These are phyloP conservation scores for Backusella tuberculispora DNA, from an alignment of 192 early-diverging fungal genomes.

Conservation along the genomic window DNA sequence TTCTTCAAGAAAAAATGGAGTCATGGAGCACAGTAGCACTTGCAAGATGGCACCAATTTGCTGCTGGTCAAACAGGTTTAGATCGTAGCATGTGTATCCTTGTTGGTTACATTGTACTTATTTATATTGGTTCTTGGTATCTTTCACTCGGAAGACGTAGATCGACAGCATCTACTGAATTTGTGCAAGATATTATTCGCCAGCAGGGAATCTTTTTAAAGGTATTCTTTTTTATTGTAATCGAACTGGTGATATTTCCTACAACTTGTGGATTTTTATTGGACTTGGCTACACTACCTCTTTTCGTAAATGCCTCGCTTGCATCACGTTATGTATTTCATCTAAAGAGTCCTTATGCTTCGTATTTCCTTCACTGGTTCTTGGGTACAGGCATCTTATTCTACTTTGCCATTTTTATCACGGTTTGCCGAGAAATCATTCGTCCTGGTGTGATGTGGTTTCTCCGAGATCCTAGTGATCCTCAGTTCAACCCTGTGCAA, in stretches of 20 bases:
- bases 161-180: constrained; percentile 36
- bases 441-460: constrained; percentile 98
- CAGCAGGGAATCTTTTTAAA: constrained; percentile 64
- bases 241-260: constrained; percentile 91
- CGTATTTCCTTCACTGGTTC: constrained; percentile 87
- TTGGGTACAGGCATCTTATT: constrained; percentile 94
- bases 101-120: constrained; percentile 64
- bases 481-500: constrained; percentile 90
- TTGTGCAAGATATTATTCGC: constrained; percentile 49
- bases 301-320: constrained; percentile 68
- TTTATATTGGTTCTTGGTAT: constrained; percentile 55
- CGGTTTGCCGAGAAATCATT: constrained; percentile 78
- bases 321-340: constrained; percentile 63
- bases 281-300: constrained; percentile 78
- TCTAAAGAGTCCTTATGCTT: constrained; percentile 63
- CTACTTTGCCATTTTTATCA: constrained; percentile 87
- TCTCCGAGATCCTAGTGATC: constrained; percentile 96
- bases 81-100: constrained; percentile 61
- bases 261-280: constrained; percentile 85
- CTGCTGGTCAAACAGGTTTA: constrained; percentile 51
- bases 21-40: not conserved
- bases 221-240: constrained; percentile 83
- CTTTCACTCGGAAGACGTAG: constrained; percentile 44
- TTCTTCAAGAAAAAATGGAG: constrained; percentile 16
- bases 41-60: constrained; percentile 49